These are phyloP conservation scores for Teunomyces kruisii DNA, from an alignment of 805 yeast species.

Conservation along the genomic window DNA sequence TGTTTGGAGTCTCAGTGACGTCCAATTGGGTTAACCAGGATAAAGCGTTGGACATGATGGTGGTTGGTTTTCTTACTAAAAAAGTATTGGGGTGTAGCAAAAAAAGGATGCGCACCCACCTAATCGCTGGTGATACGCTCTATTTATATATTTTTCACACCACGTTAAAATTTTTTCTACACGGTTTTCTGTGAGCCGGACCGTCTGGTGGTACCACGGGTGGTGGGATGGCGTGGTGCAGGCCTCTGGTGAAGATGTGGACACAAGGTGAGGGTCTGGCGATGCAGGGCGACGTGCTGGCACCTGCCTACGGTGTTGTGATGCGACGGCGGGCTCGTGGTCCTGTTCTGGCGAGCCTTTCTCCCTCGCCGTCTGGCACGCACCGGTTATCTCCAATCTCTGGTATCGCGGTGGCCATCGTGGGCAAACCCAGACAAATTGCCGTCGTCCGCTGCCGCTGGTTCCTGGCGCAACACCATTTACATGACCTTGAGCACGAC, in stretches of 20 bases:
- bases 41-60: conserved; percentile 47
- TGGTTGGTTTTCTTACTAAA: not conserved
- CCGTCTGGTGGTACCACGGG: conserved; percentile 5
- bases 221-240: conserved; percentile 1
- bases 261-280: not conserved
- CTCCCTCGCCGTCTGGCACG: too few relatives aligned
- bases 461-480: too few relatives aligned
- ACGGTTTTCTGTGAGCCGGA: conserved; percentile 12
- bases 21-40: conserved; percentile 84
- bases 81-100: not conserved
- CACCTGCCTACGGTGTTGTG: too few relatives aligned
- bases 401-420: too few relatives aligned
- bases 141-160: conserved; percentile 6
- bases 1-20: conserved; percentile 70
- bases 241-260: not conserved
- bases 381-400: too few relatives aligned
- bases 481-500: too few relatives aligned
- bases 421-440: too few relatives aligned
- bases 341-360: too few relatives aligned
- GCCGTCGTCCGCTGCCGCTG: too few relatives aligned
- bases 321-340: too few relatives aligned
- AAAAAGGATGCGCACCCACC: not conserved
- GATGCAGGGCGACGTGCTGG: not conserved
- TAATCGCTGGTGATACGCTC: not conserved
- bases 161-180: conserved; percentile 10